Percentiles rank a stretch among this genome's conserved stretches.
Conservation (phyloP, 2,329 filamentous ascomycete species). For the Arthroderma sp. region DNA sequence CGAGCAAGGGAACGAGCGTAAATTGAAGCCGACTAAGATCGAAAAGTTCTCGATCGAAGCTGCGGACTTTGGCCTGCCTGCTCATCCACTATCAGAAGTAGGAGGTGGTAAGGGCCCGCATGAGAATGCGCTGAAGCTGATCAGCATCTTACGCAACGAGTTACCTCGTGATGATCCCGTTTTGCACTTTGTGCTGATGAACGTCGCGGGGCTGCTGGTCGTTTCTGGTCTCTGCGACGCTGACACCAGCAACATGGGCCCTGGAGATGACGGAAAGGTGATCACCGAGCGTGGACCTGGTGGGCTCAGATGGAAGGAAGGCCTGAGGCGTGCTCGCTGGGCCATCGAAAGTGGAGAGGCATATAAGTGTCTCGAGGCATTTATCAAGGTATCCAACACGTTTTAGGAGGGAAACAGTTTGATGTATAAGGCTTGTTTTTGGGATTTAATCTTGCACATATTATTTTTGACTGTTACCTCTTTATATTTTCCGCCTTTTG, state of each 20-base stretch:
- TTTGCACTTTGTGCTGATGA: conserved; percentile 86
- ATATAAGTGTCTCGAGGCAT: conserved; percentile 68
- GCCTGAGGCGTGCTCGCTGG: conserved; percentile 74
- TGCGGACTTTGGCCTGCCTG: conserved; percentile 70
- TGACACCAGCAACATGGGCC: conserved; percentile 65
- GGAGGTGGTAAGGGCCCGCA: conserved; percentile 73
- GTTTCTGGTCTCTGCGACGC: conserved; percentile 76
- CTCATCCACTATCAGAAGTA: conserved; percentile 64
- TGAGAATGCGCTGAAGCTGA: conserved; percentile 78
- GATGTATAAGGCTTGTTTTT: background rate
- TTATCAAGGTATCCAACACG: conserved; percentile 68
- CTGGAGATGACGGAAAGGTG: conserved; percentile 67
- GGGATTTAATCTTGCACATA: background rate
- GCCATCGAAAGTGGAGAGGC: conserved; percentile 76
- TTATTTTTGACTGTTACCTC: background rate
- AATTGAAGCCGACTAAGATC: conserved; percentile 35
- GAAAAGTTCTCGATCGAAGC: conserved; percentile 69
- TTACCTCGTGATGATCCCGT: conserved; percentile 68
- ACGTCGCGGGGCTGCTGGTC: conserved; percentile 79
- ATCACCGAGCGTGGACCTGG: conserved; percentile 73
- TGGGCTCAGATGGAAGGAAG: conserved; percentile 88
- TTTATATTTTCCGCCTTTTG: background rate
- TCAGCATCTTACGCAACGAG: conserved; percentile 61
- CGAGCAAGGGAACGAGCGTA: conserved; percentile 30
- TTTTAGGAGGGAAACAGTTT: conserved; percentile 18